phyloP scores from a whole-genome alignment of 2,329 filamentous ascomycete genomes.

The Epichloe aotearoae region DNA sequence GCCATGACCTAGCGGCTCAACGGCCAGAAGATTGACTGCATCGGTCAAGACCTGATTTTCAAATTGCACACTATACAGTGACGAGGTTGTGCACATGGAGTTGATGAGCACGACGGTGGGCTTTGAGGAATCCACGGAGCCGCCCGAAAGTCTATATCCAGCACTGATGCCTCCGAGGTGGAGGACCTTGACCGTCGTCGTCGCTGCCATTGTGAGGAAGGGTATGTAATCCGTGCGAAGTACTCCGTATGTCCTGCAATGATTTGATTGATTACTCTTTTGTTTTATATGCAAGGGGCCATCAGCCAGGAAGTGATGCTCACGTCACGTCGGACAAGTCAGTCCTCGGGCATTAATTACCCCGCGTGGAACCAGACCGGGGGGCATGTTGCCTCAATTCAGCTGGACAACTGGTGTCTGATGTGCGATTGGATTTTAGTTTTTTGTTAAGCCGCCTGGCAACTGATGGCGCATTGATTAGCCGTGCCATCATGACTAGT shows the following conservation, averaged over 20 bases:
- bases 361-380: too few relatives aligned
- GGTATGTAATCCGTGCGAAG: background rate
- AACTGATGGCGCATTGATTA: too few relatives aligned
- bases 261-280: too few relatives aligned
- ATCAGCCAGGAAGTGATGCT: background rate
- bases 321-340: too few relatives aligned
- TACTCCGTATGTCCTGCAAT: too few relatives aligned
- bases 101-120: conserved; percentile 39
- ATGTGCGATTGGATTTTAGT: too few relatives aligned
- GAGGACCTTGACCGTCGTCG: conserved; percentile 30
- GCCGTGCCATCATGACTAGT: too few relatives aligned
- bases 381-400: too few relatives aligned
- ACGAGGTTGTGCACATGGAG: conserved; percentile 35
- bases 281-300: background rate
- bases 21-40: conserved; percentile 34
- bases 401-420: too few relatives aligned
- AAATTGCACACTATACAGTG: conserved; percentile 33
- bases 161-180: conserved; percentile 34
- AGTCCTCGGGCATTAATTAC: too few relatives aligned
- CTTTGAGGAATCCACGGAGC: conserved; percentile 33
- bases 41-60: conserved; percentile 24
- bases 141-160: conserved; percentile 29
- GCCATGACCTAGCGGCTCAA: conserved; percentile 41
- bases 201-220: conserved; percentile 20
- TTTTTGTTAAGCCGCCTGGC: too few relatives aligned